Percentiles rank a stretch among this genome's conserved stretches.
Conservation (phyloP, 139 green algal genomes). For the Coelastrella sp. region DNA sequence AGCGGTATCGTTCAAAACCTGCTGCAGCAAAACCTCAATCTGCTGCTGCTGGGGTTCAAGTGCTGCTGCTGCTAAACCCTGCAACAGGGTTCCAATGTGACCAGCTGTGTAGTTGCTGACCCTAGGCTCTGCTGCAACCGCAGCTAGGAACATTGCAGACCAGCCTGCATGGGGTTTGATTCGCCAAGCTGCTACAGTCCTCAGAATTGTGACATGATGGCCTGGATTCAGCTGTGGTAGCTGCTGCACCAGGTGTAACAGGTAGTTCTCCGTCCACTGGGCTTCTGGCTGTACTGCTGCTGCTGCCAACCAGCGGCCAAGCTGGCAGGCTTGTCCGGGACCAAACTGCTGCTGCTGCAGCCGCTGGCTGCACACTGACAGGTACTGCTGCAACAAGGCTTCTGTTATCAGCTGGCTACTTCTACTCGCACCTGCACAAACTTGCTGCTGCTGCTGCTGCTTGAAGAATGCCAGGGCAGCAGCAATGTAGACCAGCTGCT, state of each 20-base stretch:
- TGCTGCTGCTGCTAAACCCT: conserved; percentile 10
- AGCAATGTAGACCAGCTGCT: conserved; percentile 45
- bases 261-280: conserved; percentile 35
- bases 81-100: conserved; percentile 21
- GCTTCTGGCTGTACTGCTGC: conserved; percentile 9
- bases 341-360: conserved; percentile 36
- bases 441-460: conserved; percentile 34
- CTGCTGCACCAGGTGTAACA: conserved; percentile 18
- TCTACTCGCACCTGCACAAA: neutral
- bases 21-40: conserved; percentile 23
- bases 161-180: conserved; percentile 7
- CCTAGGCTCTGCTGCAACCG: conserved; percentile 1
- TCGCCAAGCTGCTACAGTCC: conserved; percentile 9
- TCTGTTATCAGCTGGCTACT: conserved; percentile 27
- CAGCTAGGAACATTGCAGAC: conserved; percentile 38
- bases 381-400: neutral
- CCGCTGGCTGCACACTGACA: neutral
- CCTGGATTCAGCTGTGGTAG: conserved; percentile 25
- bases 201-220: conserved; percentile 24
- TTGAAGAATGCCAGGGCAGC: conserved; percentile 32
- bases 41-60: conserved; percentile 38
- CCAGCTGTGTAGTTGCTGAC: neutral
- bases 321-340: conserved; percentile 34
- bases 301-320: conserved; percentile 36
- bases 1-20: neutral